Conservation (phyloP, 257 asterid genomes). For the Coffea canephora region DNA sequence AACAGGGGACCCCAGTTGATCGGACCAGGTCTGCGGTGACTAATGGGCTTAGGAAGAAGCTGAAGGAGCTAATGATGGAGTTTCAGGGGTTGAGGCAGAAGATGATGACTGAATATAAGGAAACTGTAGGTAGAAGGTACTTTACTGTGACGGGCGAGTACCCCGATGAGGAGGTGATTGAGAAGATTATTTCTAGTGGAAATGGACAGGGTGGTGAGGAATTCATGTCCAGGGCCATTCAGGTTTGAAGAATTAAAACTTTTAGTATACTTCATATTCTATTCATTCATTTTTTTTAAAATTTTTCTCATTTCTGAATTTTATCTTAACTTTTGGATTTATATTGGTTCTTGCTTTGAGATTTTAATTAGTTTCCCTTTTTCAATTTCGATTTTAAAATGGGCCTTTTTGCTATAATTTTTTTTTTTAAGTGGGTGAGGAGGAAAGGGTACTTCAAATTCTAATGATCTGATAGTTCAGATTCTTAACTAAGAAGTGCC, state of each 20-base stretch:
- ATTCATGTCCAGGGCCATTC: slow-evolving; percentile 74
- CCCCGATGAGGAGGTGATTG: slow-evolving; percentile 68
- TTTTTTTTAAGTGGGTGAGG: too few species aligned
- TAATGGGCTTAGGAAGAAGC: slow-evolving; percentile 87
- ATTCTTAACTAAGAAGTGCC: too few species aligned
- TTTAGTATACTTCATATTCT: too few species aligned
- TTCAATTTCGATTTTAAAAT: too few species aligned
- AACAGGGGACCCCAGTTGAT: slow-evolving; percentile 69
- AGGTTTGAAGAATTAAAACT: slow-evolving; percentile 35
- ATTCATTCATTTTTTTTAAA: too few species aligned
- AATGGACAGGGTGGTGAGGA: slow-evolving; percentile 77
- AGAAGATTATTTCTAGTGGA: slow-evolving; percentile 66
- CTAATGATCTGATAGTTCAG: too few species aligned
- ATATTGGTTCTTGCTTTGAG: too few species aligned
- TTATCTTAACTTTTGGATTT: neutral
- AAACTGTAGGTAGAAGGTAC: slow-evolving; percentile 78
- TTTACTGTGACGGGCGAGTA: slow-evolving; percentile 80
- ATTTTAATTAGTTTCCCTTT: too few species aligned
- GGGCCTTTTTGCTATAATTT: too few species aligned
- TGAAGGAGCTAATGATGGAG: slow-evolving; percentile 93
- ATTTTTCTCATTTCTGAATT: neutral
- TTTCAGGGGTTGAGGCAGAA: slow-evolving; percentile 84
- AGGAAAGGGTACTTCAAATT: too few species aligned
- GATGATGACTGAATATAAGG: slow-evolving; percentile 89
- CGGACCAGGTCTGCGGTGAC: slow-evolving; percentile 75